Evolutionary conservation across 768 basidiomycete genomes (phyloP).

Genomic region (Leccinellum luteum): DNA sequence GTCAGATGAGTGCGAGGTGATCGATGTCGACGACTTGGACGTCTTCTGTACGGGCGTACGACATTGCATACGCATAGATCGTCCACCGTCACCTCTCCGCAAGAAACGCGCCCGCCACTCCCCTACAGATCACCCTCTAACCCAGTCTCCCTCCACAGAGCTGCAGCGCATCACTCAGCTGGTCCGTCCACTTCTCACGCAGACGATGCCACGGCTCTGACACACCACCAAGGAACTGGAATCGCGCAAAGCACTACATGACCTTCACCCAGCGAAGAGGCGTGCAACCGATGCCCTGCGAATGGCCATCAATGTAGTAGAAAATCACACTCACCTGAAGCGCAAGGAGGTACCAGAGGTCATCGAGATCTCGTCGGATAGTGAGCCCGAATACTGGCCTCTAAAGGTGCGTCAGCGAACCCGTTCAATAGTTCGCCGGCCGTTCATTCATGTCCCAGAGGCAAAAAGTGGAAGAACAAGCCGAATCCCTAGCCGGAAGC

Average conservation of each 20-base stretch:
- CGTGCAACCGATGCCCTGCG: slow-evolving; percentile 19
- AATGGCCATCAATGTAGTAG: slow-evolving; percentile 14
- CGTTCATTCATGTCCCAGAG: slow-evolving; percentile 13
- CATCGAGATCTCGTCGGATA: slow-evolving; percentile 31
- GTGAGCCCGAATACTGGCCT: slow-evolving; percentile 22
- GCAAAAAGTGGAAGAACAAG: slow-evolving; percentile 11
- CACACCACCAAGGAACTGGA: slow-evolving; percentile 20
- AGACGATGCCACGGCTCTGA: slow-evolving; percentile 5
- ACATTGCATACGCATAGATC: slow-evolving; percentile 16
- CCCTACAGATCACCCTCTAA: not conserved
- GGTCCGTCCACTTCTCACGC: slow-evolving; percentile 9
- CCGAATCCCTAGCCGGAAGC: not conserved
- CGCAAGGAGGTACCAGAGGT: slow-evolving; percentile 19
- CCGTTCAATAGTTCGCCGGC: not conserved
- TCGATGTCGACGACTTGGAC: slow-evolving; percentile 28
- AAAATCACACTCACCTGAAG: slow-evolving; percentile 16
- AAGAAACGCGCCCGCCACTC: slow-evolving; percentile 11
- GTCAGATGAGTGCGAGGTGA: slow-evolving; percentile 13
- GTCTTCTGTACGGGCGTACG: slow-evolving; percentile 19
- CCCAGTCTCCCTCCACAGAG: slow-evolving; percentile 11
- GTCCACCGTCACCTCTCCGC: slow-evolving; percentile 5
- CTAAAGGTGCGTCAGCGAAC: slow-evolving; percentile 17
- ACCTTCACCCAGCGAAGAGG: slow-evolving; percentile 17
- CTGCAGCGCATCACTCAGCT: slow-evolving; percentile 24
- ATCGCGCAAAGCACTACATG: slow-evolving; percentile 12